Percentiles rank a stretch among this genome's conserved stretches.
phyloP scores from a whole-genome alignment of 345 rosid species.

The Theobroma cacao region DNA sequence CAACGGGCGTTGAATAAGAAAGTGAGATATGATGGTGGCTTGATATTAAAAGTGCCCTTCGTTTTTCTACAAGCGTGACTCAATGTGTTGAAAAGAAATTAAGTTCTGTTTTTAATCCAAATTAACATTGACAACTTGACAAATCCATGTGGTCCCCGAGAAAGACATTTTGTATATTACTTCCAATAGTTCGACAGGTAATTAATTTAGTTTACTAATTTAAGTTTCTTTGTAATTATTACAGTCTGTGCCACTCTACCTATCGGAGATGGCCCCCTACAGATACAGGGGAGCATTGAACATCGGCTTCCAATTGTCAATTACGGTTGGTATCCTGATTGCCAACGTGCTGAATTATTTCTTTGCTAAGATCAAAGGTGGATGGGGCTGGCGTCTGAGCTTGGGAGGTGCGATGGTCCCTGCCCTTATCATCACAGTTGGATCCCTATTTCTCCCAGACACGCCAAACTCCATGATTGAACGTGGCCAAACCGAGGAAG shows the following conservation, averaged over 20 bases:
- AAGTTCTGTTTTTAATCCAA: background rate
- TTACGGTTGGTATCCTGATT: conserved; percentile 79
- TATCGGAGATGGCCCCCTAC: conserved; percentile 99
- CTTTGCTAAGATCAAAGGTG: conserved; percentile 77
- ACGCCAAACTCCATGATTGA: conserved; percentile 97
- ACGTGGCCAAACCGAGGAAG: conserved; percentile 65
- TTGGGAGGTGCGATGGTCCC: conserved; percentile 97
- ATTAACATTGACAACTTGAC: conserved; percentile 19
- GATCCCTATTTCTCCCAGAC: conserved; percentile 82
- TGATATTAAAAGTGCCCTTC: background rate
- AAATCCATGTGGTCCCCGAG: conserved; percentile 19
- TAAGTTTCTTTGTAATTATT: conserved; percentile 6
- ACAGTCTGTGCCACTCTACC: conserved; percentile 95
- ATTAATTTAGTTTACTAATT: background rate
- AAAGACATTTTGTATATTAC: conserved; percentile 2
- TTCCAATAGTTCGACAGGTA: no score
- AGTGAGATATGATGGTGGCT: conserved; percentile 3
- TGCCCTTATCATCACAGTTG: conserved; percentile 77
- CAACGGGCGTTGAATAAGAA: conserved; percentile 29
- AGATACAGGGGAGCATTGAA: conserved; percentile 85
- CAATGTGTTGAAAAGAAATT: background rate
- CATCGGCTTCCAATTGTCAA: conserved; percentile 89
- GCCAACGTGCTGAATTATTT: conserved; percentile 83
- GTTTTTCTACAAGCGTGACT: conserved; percentile 1
- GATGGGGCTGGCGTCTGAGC: conserved; percentile 96